These are phyloP conservation scores for Hysterangium stoloniferum DNA, from an alignment of 768 basidiomycete species.

Conservation along the genomic window DNA sequence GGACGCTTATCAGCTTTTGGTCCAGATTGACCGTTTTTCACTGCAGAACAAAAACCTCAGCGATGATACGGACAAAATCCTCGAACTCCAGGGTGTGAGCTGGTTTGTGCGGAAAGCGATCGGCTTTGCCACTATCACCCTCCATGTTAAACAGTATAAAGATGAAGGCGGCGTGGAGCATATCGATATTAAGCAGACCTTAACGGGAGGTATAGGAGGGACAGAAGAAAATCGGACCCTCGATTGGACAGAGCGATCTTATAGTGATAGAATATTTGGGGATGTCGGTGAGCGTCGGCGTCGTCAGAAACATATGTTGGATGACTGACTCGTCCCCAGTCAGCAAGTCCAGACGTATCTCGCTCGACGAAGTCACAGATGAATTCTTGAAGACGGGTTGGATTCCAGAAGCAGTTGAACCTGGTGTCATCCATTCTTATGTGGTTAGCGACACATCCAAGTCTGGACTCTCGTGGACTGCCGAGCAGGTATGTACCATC, in stretches of 20 bases:
- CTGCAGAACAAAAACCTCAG: conserved; percentile 62
- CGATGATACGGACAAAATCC: conserved; percentile 53
- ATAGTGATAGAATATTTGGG: conserved; percentile 9
- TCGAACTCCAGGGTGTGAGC: conserved; percentile 61
- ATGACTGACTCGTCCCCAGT: not conserved
- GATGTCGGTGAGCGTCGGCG: not conserved
- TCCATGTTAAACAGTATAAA: conserved; percentile 51
- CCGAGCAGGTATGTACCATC: conserved; percentile 7
- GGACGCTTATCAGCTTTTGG: not conserved
- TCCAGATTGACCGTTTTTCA: not conserved
- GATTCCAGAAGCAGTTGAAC: conserved; percentile 30
- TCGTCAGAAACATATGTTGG: not conserved
- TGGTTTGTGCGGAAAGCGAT: conserved; percentile 65
- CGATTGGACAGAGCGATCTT: conserved; percentile 7
- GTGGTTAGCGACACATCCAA: conserved; percentile 9
- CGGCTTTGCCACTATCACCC: conserved; percentile 45
- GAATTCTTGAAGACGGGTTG: conserved; percentile 35
- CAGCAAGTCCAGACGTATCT: conserved; percentile 22
- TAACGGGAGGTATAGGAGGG: conserved; percentile 15
- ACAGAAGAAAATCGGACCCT: conserved; percentile 15
- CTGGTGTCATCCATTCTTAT: conserved; percentile 6
- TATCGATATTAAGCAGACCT: conserved; percentile 16
- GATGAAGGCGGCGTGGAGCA: conserved; percentile 13
- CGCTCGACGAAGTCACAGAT: conserved; percentile 24
- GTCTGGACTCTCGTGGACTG: conserved; percentile 2